Conservation (phyloP, 1,284 basidiomycete genomes). For the Leccinum holopus region DNA sequence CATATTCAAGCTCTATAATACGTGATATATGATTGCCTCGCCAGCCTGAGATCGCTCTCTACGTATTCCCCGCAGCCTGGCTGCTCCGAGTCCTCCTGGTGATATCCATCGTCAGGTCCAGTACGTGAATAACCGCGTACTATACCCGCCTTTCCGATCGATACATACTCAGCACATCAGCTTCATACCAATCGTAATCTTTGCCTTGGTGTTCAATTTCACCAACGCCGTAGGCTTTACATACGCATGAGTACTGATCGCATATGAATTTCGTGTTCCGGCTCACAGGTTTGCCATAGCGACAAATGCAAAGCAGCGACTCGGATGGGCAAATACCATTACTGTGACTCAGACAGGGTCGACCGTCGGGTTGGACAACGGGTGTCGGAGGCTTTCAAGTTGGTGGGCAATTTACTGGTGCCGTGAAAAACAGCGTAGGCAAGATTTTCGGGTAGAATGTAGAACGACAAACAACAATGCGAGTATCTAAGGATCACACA, state of each 20-base stretch:
- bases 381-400: slow-evolving; percentile 72
- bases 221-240: slow-evolving; percentile 93
- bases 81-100: slow-evolving; percentile 79
- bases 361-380: slow-evolving; percentile 59
- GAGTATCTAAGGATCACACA: slow-evolving; percentile 11
- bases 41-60: slow-evolving; percentile 85
- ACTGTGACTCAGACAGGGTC: no score
- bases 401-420: slow-evolving; percentile 77
- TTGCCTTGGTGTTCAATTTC: slow-evolving; percentile 89
- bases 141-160: slow-evolving; percentile 9
- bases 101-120: slow-evolving; percentile 86
- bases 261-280: slow-evolving; percentile 7
- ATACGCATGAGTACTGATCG: slow-evolving; percentile 64
- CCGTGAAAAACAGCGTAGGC: slow-evolving; percentile 80
- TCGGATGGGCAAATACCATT: slow-evolving; percentile 79
- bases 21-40: slow-evolving; percentile 13
- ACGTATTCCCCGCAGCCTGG: slow-evolving; percentile 90
- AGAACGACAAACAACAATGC: slow-evolving; percentile 11
- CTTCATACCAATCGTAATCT: slow-evolving; percentile 83
- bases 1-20: slow-evolving; percentile 5
- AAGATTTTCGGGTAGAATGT: slow-evolving; percentile 55
- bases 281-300: slow-evolving; percentile 39
- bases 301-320: slow-evolving; percentile 80
- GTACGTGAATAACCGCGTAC: slow-evolving; percentile 55
- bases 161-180: slow-evolving; percentile 37